Evolutionary conservation across 345 rosid species (phyloP), one percentile per base, ranked within the genome.

Genomic region (Moricandia arvensis): DNA sequence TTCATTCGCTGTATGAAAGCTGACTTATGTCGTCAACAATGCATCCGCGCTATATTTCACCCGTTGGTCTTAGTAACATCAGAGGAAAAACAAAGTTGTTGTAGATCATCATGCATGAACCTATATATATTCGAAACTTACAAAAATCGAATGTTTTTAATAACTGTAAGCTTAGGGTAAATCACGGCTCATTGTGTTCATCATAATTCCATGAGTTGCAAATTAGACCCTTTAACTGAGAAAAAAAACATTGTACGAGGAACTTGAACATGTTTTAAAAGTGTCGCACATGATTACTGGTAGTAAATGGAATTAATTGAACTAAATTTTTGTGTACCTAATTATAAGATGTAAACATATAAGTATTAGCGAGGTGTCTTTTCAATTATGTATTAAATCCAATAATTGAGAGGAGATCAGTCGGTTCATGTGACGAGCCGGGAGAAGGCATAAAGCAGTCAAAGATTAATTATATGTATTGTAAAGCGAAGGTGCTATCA

Each of bases 371-470:
- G 3, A 70, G 60, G 24, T 38, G 74, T 75, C 55, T 49, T 75
- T 51, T 30, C 59, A 38, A 0, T 21, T 7, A 61, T 33, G n/a
- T n/a, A 61, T 51, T 27, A 63, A 60, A 38, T 21, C 41, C 69
- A 69, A 63, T 70, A 54, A 76, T 76, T 31, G 65, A 69, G 75
- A 54, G 54, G 75, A 54, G 75, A 76, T 21, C 24, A 21, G 69
- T 69, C 65, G 26, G 45, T 30, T 63, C 68, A 59, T 75, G 54
- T 57, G 33, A 57, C 49, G 4, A 62, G 37, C 53, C 6, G 53
- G 17, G 53, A 45, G 53, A 62, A 33, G 72, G 60, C 10, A 41
- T 64, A 77, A 77, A 65, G 80, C 68, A 65, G 80, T 77, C 80
- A 71, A 63, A 66, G 29, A 72, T 33, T 17, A 66, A 27, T 49